Conservation (phyloP, 495 filamentous ascomycete species). For the Stereocaulon alpinum region DNA sequence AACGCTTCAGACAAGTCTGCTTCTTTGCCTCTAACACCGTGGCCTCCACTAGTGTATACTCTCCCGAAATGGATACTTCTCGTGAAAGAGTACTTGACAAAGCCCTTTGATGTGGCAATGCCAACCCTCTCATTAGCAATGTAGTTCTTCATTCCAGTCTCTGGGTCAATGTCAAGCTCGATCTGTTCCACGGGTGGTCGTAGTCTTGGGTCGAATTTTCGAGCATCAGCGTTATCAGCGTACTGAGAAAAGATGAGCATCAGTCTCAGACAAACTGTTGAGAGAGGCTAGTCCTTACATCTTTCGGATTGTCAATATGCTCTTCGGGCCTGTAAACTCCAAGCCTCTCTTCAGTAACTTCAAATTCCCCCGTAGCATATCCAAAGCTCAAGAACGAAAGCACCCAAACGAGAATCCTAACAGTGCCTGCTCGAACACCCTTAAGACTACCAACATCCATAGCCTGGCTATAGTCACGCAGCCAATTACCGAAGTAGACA, state of each 20-base stretch:
- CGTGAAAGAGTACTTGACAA: constrained; percentile 73
- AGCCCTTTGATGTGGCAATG: constrained; percentile 85
- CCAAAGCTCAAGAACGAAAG: constrained; percentile 48
- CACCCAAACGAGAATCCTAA: constrained; percentile 60
- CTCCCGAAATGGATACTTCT: constrained; percentile 85
- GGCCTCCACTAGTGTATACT: constrained; percentile 65
- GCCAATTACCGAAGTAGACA: constrained; percentile 85
- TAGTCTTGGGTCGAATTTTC: constrained; percentile 73
- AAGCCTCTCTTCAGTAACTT: constrained; percentile 83
- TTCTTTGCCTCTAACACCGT: constrained; percentile 56
- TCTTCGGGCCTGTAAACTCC: constrained; percentile 93
- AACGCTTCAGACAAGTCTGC: constrained; percentile 84
- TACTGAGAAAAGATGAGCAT: constrained; percentile 35
- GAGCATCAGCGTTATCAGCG: constrained; percentile 78
- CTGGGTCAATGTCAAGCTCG: constrained; percentile 72
- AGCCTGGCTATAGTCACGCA: constrained; percentile 73
- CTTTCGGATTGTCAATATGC: constrained; percentile 84
- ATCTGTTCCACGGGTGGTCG: constrained; percentile 60
- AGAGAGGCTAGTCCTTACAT: constrained; percentile 22
- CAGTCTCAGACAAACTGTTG: no score
- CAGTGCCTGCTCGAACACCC: constrained; percentile 78
- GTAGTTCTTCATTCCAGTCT: constrained; percentile 98
- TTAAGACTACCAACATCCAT: constrained; percentile 88
- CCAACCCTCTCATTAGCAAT: constrained; percentile 80
- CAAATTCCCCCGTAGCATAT: constrained; percentile 94